Base-by-base conservation (phyloP, 495 filamentous ascomycete genomes). In the Penicillium canescens region DNA sequence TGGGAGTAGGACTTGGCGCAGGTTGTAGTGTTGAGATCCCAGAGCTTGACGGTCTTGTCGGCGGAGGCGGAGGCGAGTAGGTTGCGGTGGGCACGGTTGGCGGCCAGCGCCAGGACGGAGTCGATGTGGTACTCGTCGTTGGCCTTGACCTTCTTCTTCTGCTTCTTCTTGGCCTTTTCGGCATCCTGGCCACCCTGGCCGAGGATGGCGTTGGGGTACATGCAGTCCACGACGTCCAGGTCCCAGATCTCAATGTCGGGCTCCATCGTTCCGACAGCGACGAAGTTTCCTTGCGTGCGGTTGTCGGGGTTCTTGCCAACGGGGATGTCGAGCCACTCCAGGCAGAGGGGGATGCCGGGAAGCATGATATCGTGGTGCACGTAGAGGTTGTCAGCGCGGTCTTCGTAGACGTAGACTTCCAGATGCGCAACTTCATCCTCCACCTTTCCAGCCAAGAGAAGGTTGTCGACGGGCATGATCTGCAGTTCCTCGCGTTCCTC, bases 341-440 rank as follows among this genome's bases (percentile, higher is more conserved):
- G 78, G 66, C 90, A 93, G 12, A 99, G 83, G 2, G 94, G 94
- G 70, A 98, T 96, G 28, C 92, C 92, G 14, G 94, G 94, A 37
- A 99, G 84, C 94, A 99, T 97, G 61, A 99, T 96, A 65, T 99
- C 94, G 77, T 99, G 95, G 75, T 99, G 94, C 9, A 98, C 92
- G 69, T 98, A 99, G 35, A 99, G 85, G 70, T 99, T 98, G 65
- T 96, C 94, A 9, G 85, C 91, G 35, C 71, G 72, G 63, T 98
- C 95, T 71, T 98, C 95, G 70, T 98, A 98, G 26, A 98, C 91
- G 68, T 98, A 98, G 40, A 97, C 86, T 67, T 98, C 95, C 16
- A 99, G 81, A 73, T 97, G 92, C 23, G 94, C 91, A 23, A 99
- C 88, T 60, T 98, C 94, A 58, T 99, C 94, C 71, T 99, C 94